Percentiles rank a stretch among this genome's conserved stretches.
Conservation (phyloP, 2,329 filamentous ascomycete genomes). For the Colletotrichum sp. region DNA sequence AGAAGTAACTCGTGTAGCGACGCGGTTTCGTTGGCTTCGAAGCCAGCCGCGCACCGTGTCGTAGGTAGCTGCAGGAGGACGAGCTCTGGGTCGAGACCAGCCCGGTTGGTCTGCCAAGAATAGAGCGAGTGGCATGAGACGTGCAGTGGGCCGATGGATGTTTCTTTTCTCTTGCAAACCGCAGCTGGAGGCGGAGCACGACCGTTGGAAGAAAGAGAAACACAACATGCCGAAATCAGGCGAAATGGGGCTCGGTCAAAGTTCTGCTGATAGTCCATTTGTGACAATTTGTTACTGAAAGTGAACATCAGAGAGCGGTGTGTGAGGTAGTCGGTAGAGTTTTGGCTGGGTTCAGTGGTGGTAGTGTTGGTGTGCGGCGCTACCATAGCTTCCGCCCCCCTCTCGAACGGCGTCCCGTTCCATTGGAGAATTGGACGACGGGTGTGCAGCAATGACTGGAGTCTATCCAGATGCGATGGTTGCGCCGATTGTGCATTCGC, state of each 20-base stretch:
- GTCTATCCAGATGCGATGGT: neutral
- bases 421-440: constrained; percentile 12
- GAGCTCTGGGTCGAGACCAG: neutral
- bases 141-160: neutral
- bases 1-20: constrained; percentile 12
- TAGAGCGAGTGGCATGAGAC: constrained; percentile 4
- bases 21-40: neutral
- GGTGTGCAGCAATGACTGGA: neutral
- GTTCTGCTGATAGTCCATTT: neutral
- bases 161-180: neutral
- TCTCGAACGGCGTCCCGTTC: constrained; percentile 2
- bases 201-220: neutral
- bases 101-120: constrained; percentile 1
- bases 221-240: neutral
- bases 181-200: neutral
- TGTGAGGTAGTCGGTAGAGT: neutral
- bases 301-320: neutral
- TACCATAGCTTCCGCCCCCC: constrained; percentile 8
- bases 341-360: neutral
- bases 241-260: neutral
- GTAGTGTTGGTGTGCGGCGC: constrained; percentile 1
- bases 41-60: neutral
- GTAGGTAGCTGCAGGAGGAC: neutral
- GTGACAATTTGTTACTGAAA: neutral
- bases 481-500: neutral